These are phyloP conservation scores for Prunus davidiana DNA, from an alignment of 306 rosid genomes.

Conservation along the genomic window DNA sequence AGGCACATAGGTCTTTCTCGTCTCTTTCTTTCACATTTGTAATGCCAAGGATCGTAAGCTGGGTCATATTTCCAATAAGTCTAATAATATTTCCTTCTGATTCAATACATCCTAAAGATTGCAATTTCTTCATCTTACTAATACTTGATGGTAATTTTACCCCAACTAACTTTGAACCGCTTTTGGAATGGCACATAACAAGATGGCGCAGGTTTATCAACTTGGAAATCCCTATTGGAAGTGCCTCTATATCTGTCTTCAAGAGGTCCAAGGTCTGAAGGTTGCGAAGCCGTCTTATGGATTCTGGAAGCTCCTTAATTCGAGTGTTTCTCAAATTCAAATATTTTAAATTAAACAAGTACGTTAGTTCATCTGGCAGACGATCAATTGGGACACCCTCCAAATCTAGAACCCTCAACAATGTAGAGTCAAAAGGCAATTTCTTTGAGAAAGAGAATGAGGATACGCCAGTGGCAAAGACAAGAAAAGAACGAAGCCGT, in stretches of 20 bases:
- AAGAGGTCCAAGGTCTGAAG: slow-evolving; percentile 4
- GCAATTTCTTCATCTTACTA: neutral
- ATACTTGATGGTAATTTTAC: neutral
- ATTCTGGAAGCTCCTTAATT: slow-evolving; percentile 15
- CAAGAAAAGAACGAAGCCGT: neutral
- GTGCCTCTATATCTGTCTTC: neutral
- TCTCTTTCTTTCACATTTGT: neutral
- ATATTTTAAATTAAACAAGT: slow-evolving; percentile 15
- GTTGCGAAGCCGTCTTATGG: slow-evolving; percentile 15
- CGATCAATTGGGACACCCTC: neutral
- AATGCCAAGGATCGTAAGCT: neutral
- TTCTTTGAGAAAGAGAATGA: neutral
- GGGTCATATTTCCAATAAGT: neutral
- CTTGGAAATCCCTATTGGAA: slow-evolving; percentile 6
- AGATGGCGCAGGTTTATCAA: neutral
- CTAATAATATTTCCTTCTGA: neutral
- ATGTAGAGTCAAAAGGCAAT: neutral
- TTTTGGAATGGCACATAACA: too few relatives aligned
- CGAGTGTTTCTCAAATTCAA: slow-evolving; percentile 1
- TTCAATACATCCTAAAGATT: neutral
- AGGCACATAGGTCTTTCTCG: slow-evolving; percentile 2
- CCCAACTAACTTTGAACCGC: neutral
- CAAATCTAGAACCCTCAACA: slow-evolving; percentile 18
- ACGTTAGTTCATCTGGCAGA: neutral
- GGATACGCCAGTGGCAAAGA: neutral